Base-by-base conservation (phyloP, 2,329 filamentous ascomycete species). In the Penicillium sp. region DNA sequence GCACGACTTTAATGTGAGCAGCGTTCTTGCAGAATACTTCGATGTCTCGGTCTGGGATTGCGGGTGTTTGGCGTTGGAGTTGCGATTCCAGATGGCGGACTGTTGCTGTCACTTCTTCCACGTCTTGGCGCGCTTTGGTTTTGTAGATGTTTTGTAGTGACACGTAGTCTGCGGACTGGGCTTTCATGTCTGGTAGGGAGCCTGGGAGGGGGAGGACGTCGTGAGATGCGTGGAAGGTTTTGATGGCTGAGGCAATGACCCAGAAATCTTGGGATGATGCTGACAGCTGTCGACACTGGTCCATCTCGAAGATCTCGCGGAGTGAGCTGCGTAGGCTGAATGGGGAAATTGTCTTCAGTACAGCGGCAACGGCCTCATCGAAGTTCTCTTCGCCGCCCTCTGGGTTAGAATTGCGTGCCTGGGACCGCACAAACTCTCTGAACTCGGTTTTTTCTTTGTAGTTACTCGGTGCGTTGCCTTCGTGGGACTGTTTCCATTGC, bases 361-460 rank as follows among this genome's bases (percentile, higher is more conserved):
- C 92, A 5, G 92, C 91, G 14, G 85, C 86, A 44, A 87, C 86
- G 4, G 94, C 95, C 74, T 99, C 94, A 58, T 97, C 91, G 69
- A 92, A 99, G 73, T 99, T 99, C 77, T 99, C 94, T 70, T 99
- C 94, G 55, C 89, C 90, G 44, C 92, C 92, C 72, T 96, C 92
- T 0, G 90, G 74, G 56, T 86, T 95, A 64, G 88, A 78, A 49
- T 79, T 89, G 64, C 92, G 85, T 64, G 88, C 84, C 3, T 83
- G 85, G 6, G 81, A 79, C 11, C 85, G 79, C 1, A 99, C 85
- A 13, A 87, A 75, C 29, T 86, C 83, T 54, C 89, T 83, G 71
- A 99, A 97, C 14, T 86, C 86, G 8, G 81, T 87, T 78, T 99
- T 99, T 61, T 97, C 91, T 60, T 88, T 85, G 75, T 95, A 97